Evolutionary conservation across 768 basidiomycete genomes (phyloP), one percentile per base, ranked within the genome.

Genomic region (Russula lepida): DNA sequence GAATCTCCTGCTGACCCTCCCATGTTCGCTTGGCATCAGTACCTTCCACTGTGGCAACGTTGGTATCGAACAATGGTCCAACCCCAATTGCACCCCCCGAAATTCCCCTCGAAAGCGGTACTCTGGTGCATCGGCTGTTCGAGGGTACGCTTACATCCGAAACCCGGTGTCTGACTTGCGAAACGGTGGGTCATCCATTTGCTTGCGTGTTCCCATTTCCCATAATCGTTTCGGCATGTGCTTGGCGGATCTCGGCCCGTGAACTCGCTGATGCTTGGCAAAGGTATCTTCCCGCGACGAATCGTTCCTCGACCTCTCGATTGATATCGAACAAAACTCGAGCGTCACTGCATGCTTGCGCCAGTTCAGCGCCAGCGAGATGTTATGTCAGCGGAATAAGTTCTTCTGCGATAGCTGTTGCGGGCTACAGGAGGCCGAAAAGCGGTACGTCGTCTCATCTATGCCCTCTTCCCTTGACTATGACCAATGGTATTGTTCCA

Each of bases 391-490:
- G 73, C 89, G 83, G 73, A 98, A 99, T 79, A 98, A 98, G 75
- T 99, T 98, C 71, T 97, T 92, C 72, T 99, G 97, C 71, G 97
- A 99, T 72, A 84, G 87, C 19, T 99, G 97, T 72, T 95, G 95
- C 69, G 94, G 93, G 59, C 75, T 98, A 28, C 95, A 98, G 69
- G 97, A 99, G 73, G 97, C 97, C 2, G 97, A 98, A 78, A 95
- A 95, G 78, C 81, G 95, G 95, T 90, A 68, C 67, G 82, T 75
- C 32, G 48, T 44, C 39, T 41, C 28, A 57, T 23, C 37, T 59
- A 8, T 39, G 49, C 28, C 49, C 63, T 44, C 27, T 51, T 51
- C 49, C 47, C 27, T 44, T 52, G 53, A 27, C 23, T 28, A 25
- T 9, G 21, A 8, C 23, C 8, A 1, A 43, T 43, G 23, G 32